Percentiles rank a stretch among this genome's conserved stretches.
Conservation (phyloP, 1,139 yeast species). For the Suhomyces yuchorum region DNA sequence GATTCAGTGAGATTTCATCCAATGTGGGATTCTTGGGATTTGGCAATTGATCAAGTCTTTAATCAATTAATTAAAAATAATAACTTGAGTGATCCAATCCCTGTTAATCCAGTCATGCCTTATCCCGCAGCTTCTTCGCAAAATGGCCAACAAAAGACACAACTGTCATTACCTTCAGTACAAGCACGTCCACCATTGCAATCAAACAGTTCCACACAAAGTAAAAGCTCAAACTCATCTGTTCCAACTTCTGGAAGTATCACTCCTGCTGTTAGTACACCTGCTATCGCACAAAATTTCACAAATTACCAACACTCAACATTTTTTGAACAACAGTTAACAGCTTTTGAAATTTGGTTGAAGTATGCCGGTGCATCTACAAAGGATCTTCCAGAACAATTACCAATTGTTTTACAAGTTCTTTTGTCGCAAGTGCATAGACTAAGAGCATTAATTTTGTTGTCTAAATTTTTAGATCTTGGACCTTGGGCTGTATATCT, state of each 20-base stretch:
- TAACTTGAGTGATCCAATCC: constrained; percentile 18
- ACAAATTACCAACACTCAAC: constrained; percentile 79
- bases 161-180: background rate
- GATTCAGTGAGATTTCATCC: constrained; percentile 78
- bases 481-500: constrained; percentile 98
- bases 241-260: constrained; percentile 21
- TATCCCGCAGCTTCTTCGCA: background rate
- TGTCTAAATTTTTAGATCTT: constrained; percentile 83
- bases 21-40: constrained; percentile 99
- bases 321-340: constrained; percentile 92
- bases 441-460: constrained; percentile 78
- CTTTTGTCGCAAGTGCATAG: constrained; percentile 92
- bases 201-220: constrained; percentile 15
- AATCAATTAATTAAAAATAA: constrained; percentile 58
- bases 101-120: constrained; percentile 6
- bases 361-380: constrained; percentile 81
- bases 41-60: constrained; percentile 92
- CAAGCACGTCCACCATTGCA: constrained; percentile 10
- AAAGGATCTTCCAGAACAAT: constrained; percentile 88
- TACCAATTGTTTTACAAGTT: constrained; percentile 92
- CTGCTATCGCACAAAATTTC: constrained; percentile 23
- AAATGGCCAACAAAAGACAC: background rate
- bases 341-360: constrained; percentile 96
- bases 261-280: constrained; percentile 26
- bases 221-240: constrained; percentile 9